Conservation (phyloP, 371 early-diverging fungal species). For the Mortierella sp. region DNA sequence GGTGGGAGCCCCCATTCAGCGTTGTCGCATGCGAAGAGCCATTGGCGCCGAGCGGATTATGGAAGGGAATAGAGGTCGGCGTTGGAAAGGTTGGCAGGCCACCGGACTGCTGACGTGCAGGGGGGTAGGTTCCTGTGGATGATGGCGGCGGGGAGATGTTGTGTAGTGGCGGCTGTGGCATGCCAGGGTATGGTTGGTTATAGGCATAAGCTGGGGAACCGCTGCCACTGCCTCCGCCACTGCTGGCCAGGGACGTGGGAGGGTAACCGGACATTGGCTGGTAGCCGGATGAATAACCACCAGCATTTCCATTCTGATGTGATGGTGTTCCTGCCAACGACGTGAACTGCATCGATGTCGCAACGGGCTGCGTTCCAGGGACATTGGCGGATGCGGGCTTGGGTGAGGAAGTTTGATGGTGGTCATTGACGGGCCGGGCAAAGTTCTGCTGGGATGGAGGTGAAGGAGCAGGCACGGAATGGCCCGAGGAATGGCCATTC, state of each 20-base stretch:
- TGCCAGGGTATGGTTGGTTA: constrained; percentile 22
- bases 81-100: too few relatives aligned
- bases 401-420: constrained; percentile 14
- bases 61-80: too few relatives aligned
- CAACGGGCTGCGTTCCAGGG: constrained; percentile 15
- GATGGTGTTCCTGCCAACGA: constrained; percentile 25
- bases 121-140: constrained; percentile 12
- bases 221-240: constrained; percentile 18
- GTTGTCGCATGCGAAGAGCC: too few relatives aligned
- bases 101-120: too few relatives aligned
- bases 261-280: constrained; percentile 12
- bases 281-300: constrained; percentile 22
- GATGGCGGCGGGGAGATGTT: constrained; percentile 37
- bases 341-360: constrained; percentile 43
- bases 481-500: constrained; percentile 4
- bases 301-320: constrained; percentile 22
- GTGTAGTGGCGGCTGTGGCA: constrained; percentile 35
- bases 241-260: background rate
- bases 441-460: background rate
- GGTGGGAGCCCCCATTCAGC: too few relatives aligned
- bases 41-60: too few relatives aligned
- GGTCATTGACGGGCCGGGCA: constrained; percentile 5
- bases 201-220: background rate
- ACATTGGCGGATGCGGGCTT: constrained; percentile 13
- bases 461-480: constrained; percentile 9